phyloP scores from a whole-genome alignment of 2,329 filamentous ascomycete species.

The Chalaropsis ovoidea region DNA sequence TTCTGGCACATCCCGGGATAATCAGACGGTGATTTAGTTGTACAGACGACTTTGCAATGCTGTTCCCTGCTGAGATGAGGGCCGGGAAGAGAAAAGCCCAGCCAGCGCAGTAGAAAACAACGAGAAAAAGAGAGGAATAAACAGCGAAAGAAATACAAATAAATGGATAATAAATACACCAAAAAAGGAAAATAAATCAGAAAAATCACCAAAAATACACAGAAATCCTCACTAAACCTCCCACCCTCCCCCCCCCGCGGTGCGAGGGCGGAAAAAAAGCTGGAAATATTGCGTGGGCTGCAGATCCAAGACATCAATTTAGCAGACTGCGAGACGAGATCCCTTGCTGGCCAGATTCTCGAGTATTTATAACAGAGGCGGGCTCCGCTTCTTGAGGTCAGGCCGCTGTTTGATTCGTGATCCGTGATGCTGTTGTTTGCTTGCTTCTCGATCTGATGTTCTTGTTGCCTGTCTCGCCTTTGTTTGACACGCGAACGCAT shows the following conservation, averaged over 20 bases:
- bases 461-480: not conserved
- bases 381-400: not conserved
- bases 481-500: not conserved
- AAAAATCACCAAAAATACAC: too few relatives aligned
- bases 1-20: conserved; percentile 10
- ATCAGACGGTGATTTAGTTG: conserved; percentile 14
- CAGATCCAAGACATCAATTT: conserved; percentile 4
- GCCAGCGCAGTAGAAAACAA: too few relatives aligned
- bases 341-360: not conserved
- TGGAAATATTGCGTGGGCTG: conserved; percentile 5
- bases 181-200: not conserved
- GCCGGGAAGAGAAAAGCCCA: not conserved
- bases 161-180: not conserved
- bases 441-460: not conserved
- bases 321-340: not conserved
- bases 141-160: not conserved
- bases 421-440: not conserved
- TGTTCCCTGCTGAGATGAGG: conserved; percentile 4
- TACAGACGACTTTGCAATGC: conserved; percentile 14
- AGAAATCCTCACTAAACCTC: too few relatives aligned
- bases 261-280: conserved; percentile 6
- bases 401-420: not conserved
- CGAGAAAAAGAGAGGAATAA: too few relatives aligned
- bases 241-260: too few relatives aligned
- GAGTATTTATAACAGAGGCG: not conserved